Evolutionary conservation across 1,284 basidiomycete species (phyloP).

Genomic region (Termitomyces sp.): DNA sequence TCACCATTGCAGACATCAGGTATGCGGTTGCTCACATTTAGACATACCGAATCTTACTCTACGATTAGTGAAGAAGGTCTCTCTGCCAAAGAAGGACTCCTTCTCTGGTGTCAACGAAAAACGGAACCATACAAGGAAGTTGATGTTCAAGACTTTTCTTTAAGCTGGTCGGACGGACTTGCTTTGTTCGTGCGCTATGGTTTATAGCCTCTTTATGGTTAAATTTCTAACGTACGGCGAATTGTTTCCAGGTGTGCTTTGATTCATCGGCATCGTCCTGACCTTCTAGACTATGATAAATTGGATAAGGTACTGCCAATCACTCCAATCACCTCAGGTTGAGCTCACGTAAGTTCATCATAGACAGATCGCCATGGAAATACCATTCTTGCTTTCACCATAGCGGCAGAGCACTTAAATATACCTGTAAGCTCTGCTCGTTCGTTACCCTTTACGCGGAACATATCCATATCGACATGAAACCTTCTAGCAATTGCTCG

Average conservation of each 20-base stretch:
- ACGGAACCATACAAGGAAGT: conserved; percentile 90
- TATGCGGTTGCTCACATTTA: conserved; percentile 33
- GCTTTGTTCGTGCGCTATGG: conserved; percentile 67
- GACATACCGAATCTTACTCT: not conserved
- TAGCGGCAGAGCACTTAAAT: conserved; percentile 82
- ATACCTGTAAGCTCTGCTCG: conserved; percentile 67
- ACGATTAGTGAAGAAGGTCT: conserved; percentile 84
- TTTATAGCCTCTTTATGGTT: conserved; percentile 3
- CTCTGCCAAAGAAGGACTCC: conserved; percentile 92
- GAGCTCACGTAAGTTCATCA: not conserved
- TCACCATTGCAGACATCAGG: conserved; percentile 98
- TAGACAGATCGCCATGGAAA: conserved; percentile 76
- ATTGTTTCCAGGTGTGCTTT: conserved; percentile 74
- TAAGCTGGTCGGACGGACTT: conserved; percentile 91
- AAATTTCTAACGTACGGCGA: conserved; percentile 9
- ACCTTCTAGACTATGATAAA: conserved; percentile 84
- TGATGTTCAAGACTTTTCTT: conserved; percentile 88
- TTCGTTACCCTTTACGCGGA: not conserved
- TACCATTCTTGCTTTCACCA: conserved; percentile 79
- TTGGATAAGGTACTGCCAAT: conserved; percentile 62
- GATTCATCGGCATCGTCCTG: conserved; percentile 95
- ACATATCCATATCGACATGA: not conserved
- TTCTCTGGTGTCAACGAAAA: conserved; percentile 98
- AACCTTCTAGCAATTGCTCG: conserved; percentile 74
- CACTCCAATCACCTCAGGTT: conserved; percentile 8